Percentiles rank a stretch among this genome's conserved stretches.
phyloP scores from a whole-genome alignment of 169 alveolate genomes.

The Eimeria sp. region DNA sequence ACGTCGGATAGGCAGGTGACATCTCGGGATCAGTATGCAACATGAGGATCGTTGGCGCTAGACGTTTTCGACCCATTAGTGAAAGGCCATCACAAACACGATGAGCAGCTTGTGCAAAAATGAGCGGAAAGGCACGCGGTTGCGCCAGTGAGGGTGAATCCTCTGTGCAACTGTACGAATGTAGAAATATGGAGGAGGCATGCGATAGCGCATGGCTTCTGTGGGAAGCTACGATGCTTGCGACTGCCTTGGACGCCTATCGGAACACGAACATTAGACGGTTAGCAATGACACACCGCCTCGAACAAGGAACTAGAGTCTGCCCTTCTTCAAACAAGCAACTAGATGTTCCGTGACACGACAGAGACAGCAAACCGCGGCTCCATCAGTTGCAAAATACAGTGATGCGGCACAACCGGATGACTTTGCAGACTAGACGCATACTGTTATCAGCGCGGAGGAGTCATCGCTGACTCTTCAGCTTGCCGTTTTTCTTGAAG shows the following conservation, averaged over 20 bases:
- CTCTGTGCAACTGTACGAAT: not conserved
- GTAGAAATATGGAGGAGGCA: not conserved
- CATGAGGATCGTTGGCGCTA: not conserved
- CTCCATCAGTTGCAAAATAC: not conserved
- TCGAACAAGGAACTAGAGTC: not conserved
- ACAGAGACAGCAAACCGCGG: too few species aligned
- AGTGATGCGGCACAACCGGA: not conserved
- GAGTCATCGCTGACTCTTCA: not conserved
- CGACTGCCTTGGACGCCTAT: constrained; percentile 53
- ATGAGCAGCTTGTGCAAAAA: not conserved
- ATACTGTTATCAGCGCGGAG: not conserved
- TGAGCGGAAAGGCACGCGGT: constrained; percentile 7
- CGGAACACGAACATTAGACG: constrained; percentile 37
- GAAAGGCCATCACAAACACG: not conserved
- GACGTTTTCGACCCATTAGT: not conserved
- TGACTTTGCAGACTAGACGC: not conserved
- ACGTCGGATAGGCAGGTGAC: not conserved
- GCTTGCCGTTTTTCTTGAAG: not conserved
- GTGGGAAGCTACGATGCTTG: constrained; percentile 68
- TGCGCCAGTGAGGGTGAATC: not conserved
- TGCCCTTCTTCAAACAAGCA: too few species aligned
- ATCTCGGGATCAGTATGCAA: not conserved
- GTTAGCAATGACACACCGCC: not conserved
- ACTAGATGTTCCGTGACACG: not conserved
- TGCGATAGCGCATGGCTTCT: constrained; percentile 43